A percentile compares a stretch with the other conserved stretches of the same genome.
Evolutionary conservation across 2,329 filamentous ascomycete species (phyloP).

Genomic region (Xylariaceae sp.): DNA sequence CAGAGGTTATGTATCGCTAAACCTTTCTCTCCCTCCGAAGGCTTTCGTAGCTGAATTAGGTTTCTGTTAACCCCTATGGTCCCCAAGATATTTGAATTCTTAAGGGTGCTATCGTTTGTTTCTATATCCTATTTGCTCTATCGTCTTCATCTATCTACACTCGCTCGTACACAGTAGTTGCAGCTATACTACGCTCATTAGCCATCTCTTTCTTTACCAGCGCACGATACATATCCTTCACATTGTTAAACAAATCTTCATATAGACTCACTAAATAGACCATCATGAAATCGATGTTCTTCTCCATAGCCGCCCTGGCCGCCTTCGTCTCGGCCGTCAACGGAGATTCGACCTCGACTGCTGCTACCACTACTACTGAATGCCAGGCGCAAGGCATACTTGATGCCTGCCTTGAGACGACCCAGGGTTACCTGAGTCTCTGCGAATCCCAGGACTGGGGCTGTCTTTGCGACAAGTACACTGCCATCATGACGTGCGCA

Average conservation of each 20-base stretch:
- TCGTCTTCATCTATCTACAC: neutral
- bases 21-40: conserved; percentile 2
- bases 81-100: conserved; percentile 10
- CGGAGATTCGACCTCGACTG: neutral
- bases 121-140: neutral
- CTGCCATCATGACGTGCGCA: conserved; percentile 57
- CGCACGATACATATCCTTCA: too few relatives aligned
- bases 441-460: conserved; percentile 45
- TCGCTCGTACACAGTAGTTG: conserved; percentile 6
- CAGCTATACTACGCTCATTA: conserved; percentile 8
- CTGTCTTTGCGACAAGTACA: conserved; percentile 65
- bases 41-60: neutral
- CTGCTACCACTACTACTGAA: conserved; percentile 9
- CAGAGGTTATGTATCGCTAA: conserved; percentile 8
- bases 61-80: conserved; percentile 3
- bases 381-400: conserved; percentile 48
- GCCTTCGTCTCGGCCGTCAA: conserved; percentile 25
- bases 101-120: neutral
- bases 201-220: neutral
- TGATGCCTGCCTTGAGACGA: conserved; percentile 46
- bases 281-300: conserved; percentile 35
- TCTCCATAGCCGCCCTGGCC: conserved; percentile 37
- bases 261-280: too few relatives aligned
- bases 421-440: conserved; percentile 42
- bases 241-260: too few relatives aligned